These are phyloP conservation scores for Exobasidium cylindrosporum DNA, from an alignment of 1,284 basidiomycete genomes.

Conservation along the genomic window DNA sequence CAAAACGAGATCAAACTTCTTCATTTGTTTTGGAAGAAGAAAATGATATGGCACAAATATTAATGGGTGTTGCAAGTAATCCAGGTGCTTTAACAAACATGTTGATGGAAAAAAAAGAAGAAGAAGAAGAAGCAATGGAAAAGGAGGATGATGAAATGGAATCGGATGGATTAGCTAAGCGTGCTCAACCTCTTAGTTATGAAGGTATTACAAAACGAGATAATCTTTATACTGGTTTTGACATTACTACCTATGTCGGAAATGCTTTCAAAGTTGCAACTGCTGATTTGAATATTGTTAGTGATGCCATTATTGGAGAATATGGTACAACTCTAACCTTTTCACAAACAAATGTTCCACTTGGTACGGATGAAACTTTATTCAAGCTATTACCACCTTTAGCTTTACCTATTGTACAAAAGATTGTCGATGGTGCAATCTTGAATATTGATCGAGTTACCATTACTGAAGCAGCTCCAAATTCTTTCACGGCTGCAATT, in stretches of 20 bases:
- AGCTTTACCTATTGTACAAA: conserved; percentile 74
- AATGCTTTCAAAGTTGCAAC: conserved; percentile 66
- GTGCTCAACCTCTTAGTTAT: conserved; percentile 12
- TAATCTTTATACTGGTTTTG: conserved; percentile 62
- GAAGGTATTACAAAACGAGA: conserved; percentile 39
- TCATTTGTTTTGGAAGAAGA: conserved; percentile 36
- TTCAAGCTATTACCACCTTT: conserved; percentile 69
- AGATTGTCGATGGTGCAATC: conserved; percentile 65
- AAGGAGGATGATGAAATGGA: neutral
- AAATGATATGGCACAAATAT: conserved; percentile 35
- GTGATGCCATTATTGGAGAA: conserved; percentile 66
- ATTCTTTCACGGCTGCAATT: conserved; percentile 65
- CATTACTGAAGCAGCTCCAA: conserved; percentile 57
- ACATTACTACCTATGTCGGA: conserved; percentile 67
- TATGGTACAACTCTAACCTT: conserved; percentile 67
- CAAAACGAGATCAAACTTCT: conserved; percentile 4
- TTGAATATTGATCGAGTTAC: conserved; percentile 55
- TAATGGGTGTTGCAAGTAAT: conserved; percentile 43
- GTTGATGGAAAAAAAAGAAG: conserved; percentile 2
- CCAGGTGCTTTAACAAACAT: conserved; percentile 42
- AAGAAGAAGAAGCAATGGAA: conserved; percentile 17
- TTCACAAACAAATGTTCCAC: conserved; percentile 63
- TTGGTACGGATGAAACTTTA: conserved; percentile 65
- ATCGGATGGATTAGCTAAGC: neutral
- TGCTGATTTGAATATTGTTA: conserved; percentile 65